These are phyloP conservation scores for Aegilops speltoides DNA, from an alignment of 176 grass and related monocot genomes.

Conservation along the genomic window DNA sequence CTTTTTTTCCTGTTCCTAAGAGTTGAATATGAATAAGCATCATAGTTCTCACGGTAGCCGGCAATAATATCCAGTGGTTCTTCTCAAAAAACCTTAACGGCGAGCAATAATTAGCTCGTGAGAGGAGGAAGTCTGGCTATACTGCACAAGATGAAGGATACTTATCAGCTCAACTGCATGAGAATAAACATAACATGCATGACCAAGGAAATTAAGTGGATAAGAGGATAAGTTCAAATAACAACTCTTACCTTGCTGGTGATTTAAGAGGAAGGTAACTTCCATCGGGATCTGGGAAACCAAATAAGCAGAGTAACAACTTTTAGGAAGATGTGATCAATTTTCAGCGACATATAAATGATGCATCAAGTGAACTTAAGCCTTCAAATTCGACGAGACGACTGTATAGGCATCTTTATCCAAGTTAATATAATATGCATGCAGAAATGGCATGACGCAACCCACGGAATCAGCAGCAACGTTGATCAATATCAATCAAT, in stretches of 20 bases:
- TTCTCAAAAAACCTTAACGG: neutral
- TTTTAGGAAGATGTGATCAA: constrained; percentile 23
- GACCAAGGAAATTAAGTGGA: neutral
- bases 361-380: neutral
- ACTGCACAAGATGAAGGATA: constrained; percentile 52
- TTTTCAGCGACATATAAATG: neutral
- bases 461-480: neutral
- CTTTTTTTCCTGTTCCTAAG: neutral
- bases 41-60: neutral
- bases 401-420: neutral
- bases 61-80: neutral
- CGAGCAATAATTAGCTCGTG: constrained; percentile 23
- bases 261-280: constrained; percentile 46
- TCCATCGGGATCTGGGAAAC: constrained; percentile 61
- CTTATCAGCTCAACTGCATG: constrained; percentile 4
- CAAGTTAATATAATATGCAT: neutral
- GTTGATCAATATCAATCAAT: neutral
- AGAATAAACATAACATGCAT: neutral
- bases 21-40: neutral
- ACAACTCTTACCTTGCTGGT: constrained; percentile 53
- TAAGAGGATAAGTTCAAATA: neutral
- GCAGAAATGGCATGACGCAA: neutral
- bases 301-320: neutral
- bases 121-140: constrained; percentile 43
- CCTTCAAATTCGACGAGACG: neutral